A percentile compares a stretch with the other conserved stretches of the same genome.
Conservation (phyloP, 495 filamentous ascomycete species). For the Penicillium simplicissimum region DNA sequence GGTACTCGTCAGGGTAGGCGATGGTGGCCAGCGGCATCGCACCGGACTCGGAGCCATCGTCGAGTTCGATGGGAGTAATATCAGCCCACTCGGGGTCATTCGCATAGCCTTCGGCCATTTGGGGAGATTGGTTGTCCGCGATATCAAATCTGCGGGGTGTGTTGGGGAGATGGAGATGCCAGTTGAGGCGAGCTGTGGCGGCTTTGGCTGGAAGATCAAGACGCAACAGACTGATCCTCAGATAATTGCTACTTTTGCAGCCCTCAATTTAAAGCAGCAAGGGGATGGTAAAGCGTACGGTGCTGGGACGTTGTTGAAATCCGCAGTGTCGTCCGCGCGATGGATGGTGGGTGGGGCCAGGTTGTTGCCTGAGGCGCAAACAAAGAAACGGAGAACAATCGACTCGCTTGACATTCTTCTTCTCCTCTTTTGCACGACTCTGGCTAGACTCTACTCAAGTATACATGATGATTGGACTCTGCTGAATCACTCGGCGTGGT, state of each 20-base stretch:
- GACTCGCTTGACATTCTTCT: constrained; percentile 11
- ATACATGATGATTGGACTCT: not conserved
- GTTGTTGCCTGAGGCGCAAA: constrained; percentile 11
- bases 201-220: not conserved
- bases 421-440: not conserved
- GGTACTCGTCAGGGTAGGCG: constrained; percentile 81
- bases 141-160: constrained; percentile 9
- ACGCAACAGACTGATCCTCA: not conserved
- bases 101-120: constrained; percentile 55
- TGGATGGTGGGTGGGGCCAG: constrained; percentile 9
- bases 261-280: not conserved
- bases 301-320: not conserved
- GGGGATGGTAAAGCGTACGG: not conserved
- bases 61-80: constrained; percentile 76
- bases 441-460: not conserved
- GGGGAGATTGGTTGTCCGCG: not conserved
- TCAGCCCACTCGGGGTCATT: constrained; percentile 79
- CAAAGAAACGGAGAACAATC: constrained; percentile 18
- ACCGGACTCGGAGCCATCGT: constrained; percentile 64
- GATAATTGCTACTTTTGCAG: not conserved
- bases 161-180: not conserved
- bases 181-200: not conserved
- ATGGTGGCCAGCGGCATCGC: constrained; percentile 80
- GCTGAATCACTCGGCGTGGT: constrained; percentile 8
- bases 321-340: not conserved